phyloP scores from a whole-genome alignment of 2,329 filamentous ascomycete species.

The Ceratocystis cacaofunesta region DNA sequence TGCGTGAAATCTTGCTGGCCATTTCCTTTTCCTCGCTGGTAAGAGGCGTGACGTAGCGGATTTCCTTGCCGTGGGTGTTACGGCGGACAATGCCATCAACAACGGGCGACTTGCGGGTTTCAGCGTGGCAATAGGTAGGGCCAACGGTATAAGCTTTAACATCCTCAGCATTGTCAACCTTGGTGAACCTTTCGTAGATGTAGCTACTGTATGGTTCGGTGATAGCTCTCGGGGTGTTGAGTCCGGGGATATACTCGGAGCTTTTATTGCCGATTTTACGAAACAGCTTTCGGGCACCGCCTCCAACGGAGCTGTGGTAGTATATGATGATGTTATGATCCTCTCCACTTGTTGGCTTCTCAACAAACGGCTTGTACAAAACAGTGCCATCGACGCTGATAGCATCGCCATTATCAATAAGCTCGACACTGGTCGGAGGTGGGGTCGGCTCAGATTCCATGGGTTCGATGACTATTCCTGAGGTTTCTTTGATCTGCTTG shows the following conservation, averaged over 20 bases:
- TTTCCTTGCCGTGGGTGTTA: slow-evolving; percentile 93
- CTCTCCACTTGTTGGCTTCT: slow-evolving; percentile 95
- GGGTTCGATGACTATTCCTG: slow-evolving; percentile 54
- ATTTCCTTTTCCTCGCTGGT: slow-evolving; percentile 68
- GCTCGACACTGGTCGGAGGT: slow-evolving; percentile 60
- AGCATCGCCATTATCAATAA: slow-evolving; percentile 81
- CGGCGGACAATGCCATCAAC: slow-evolving; percentile 91
- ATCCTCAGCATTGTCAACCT: slow-evolving; percentile 92
- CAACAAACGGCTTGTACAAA: slow-evolving; percentile 87
- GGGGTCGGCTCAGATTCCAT: slow-evolving; percentile 1
- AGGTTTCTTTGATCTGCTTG: slow-evolving; percentile 64
- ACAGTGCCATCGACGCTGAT: slow-evolving; percentile 71
- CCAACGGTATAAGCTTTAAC: slow-evolving; percentile 98
- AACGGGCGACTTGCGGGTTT: slow-evolving; percentile 92
- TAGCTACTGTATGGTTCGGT: slow-evolving; percentile 72
- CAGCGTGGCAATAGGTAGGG: slow-evolving; percentile 81
- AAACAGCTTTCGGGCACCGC: slow-evolving; percentile 83
- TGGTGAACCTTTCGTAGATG: slow-evolving; percentile 93
- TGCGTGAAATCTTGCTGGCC: slow-evolving; percentile 75
- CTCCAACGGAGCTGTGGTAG: slow-evolving; percentile 73
- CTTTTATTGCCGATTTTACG: slow-evolving; percentile 98
- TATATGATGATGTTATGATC: slow-evolving; percentile 99
- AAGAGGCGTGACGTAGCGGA: slow-evolving; percentile 83
- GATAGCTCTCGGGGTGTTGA: slow-evolving; percentile 65
- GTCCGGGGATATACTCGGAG: slow-evolving; percentile 73